Base-by-base conservation (phyloP, 805 yeast genomes). In the Suhomyces prunicola region DNA sequence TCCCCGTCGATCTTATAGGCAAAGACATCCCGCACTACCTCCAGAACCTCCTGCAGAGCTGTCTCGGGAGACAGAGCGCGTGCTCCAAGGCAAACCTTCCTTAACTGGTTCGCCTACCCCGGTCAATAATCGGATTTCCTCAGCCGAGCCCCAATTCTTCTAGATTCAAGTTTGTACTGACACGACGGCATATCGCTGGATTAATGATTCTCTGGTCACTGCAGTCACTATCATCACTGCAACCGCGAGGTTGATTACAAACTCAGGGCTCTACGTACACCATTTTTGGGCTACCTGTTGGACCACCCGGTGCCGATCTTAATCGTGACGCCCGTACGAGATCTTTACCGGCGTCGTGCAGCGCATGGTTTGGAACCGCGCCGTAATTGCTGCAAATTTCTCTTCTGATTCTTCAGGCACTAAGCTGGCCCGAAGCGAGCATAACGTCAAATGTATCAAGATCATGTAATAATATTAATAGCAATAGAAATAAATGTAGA, bases 1-100 rank as follows among this genome's bases (percentile, higher is more conserved):
- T 75, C 4, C 79, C 79, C 0, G 48, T 58, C 3, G 52, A 55
- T 9, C 51, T 70, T 6, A 62, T 72, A 5, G 76, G 77, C 8
- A 63, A 60, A 33, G 66, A 69, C 47, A 56, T 69, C 6, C 50
- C 53, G 7, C 56, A 36, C 3, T 69, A 63, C 53, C 50, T 71
- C 12, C 48, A 24, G 6, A 36, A 33, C 29, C 50, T 65, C n/a
- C 33, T 29, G 33, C 33, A 12, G 33, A 10, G n/a, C n/a, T 2
- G 33, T 29, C 12, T 9, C n/a, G 33, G 33, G 33, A 12, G n/a
- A 4, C 13, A 29, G 5, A 53, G 54, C 9, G 6, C 41, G 17
- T 64, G 68, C 68, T 15, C 42, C 13, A 12, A 17, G 8, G 10
- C 45, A 2, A 3, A 33, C 15, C 36, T 2, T 19, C 19, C 2